These are phyloP conservation scores for Pichia cabralensis DNA, from an alignment of 805 yeast species.

Conservation along the genomic window DNA sequence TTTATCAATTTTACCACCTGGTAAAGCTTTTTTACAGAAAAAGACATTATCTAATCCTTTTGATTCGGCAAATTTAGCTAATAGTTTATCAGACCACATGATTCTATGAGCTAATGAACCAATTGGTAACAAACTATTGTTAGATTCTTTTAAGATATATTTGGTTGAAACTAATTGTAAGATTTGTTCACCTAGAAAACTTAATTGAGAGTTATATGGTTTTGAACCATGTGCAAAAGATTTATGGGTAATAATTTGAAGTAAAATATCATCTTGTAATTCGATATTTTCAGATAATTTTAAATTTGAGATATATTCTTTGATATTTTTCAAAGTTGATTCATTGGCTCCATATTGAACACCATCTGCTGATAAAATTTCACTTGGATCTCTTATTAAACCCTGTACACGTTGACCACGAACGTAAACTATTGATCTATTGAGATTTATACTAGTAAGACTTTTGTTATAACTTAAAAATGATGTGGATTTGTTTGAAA, in stretches of 20 bases:
- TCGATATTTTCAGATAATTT: slow-evolving; percentile 25
- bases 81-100: slow-evolving; percentile 38
- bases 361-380: slow-evolving; percentile 43
- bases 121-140: slow-evolving; percentile 27
- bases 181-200: slow-evolving; percentile 60
- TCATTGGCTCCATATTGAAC: slow-evolving; percentile 48
- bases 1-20: slow-evolving; percentile 25
- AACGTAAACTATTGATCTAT: slow-evolving; percentile 30
- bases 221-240: slow-evolving; percentile 86
- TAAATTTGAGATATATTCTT: slow-evolving; percentile 30
- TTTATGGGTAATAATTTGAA: slow-evolving; percentile 87
- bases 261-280: slow-evolving; percentile 51
- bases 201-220: slow-evolving; percentile 82
- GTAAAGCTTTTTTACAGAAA: slow-evolving; percentile 50
- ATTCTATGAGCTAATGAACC: slow-evolving; percentile 47
- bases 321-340: slow-evolving; percentile 33
- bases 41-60: slow-evolving; percentile 40
- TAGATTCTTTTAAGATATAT: slow-evolving; percentile 23
- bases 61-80: slow-evolving; percentile 43
- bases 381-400: slow-evolving; percentile 59
- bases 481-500: too few relatives aligned
- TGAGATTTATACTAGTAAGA: too few relatives aligned
- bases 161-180: slow-evolving; percentile 41
- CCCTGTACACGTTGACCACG: slow-evolving; percentile 57
- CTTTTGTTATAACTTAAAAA: too few relatives aligned